Evolutionary conservation across 495 filamentous ascomycete species (phyloP).

Genomic region (Xylaria acuta): DNA sequence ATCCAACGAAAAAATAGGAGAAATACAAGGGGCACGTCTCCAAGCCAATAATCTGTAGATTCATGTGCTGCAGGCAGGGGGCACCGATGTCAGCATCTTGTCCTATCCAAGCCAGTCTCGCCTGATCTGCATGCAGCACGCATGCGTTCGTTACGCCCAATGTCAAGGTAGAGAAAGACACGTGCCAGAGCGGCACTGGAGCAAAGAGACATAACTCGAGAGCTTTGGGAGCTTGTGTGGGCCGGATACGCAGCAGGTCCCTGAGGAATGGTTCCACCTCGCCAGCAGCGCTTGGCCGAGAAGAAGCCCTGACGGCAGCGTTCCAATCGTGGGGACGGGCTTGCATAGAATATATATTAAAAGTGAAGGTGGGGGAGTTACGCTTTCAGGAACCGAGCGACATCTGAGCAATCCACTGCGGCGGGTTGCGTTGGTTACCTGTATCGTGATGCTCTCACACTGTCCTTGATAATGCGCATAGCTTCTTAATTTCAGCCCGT

Average conservation of each 20-base stretch:
- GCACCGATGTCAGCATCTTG: slow-evolving; percentile 20
- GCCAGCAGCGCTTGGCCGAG: slow-evolving; percentile 8
- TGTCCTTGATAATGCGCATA: background rate
- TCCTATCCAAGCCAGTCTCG: slow-evolving; percentile 26
- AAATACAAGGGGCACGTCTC: slow-evolving; percentile 9
- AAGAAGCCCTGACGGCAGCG: background rate
- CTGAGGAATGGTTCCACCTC: slow-evolving; percentile 12
- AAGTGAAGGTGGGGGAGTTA: slow-evolving; percentile 9
- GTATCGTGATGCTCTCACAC: background rate
- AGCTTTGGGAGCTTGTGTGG: slow-evolving; percentile 17
- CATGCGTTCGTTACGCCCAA: slow-evolving; percentile 28
- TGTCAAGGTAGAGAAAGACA: slow-evolving; percentile 27
- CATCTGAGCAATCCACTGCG: background rate
- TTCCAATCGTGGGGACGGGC: slow-evolving; percentile 13
- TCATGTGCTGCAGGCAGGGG: slow-evolving; percentile 23
- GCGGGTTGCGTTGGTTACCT: background rate
- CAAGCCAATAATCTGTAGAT: slow-evolving; percentile 17
- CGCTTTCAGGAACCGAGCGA: slow-evolving; percentile 19
- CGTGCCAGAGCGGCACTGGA: slow-evolving; percentile 26
- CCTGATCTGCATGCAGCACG: slow-evolving; percentile 30
- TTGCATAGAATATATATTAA: slow-evolving; percentile 18
- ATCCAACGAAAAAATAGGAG: slow-evolving; percentile 10
- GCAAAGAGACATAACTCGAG: slow-evolving; percentile 6
- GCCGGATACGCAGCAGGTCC: slow-evolving; percentile 11
- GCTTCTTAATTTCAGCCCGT: slow-evolving; percentile 6